Conservation (phyloP, 1,284 basidiomycete genomes). For the Mycosarcoma mackinlayi region DNA sequence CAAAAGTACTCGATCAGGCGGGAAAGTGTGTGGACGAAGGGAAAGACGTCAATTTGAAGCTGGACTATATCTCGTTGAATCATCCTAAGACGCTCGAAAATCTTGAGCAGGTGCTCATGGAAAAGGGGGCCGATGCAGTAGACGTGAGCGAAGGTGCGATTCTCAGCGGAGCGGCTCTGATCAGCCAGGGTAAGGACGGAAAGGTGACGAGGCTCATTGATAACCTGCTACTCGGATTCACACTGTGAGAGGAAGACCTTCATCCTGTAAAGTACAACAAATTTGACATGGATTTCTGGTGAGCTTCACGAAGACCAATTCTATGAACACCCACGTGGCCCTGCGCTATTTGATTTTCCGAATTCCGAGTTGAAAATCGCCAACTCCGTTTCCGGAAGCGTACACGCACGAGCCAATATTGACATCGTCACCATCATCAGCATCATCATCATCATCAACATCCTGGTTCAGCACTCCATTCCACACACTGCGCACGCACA, state of each 20-base stretch:
- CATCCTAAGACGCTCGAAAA: constrained; percentile 77
- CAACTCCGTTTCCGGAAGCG: constrained; percentile 3
- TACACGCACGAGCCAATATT: too few species aligned
- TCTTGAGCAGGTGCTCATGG: constrained; percentile 69
- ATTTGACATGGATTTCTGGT: too few species aligned
- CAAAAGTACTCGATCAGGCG: constrained; percentile 28
- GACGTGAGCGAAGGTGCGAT: constrained; percentile 74
- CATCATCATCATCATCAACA: too few species aligned
- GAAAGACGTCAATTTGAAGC: constrained; percentile 70
- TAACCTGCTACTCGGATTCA: constrained; percentile 81
- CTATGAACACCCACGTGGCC: constrained; percentile 11
- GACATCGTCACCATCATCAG: too few species aligned
- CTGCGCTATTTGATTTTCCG: constrained; percentile 11
- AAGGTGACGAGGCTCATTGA: constrained; percentile 91
- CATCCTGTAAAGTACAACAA: too few species aligned
- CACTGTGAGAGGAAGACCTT: constrained; percentile 16
- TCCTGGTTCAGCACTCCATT: neutral
- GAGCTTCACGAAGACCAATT: too few species aligned
- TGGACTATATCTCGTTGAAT: constrained; percentile 92
- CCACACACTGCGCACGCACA: neutral
- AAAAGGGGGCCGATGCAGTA: constrained; percentile 56
- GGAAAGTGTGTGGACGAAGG: constrained; percentile 11
- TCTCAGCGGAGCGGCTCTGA: constrained; percentile 87
- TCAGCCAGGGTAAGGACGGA: constrained; percentile 69
- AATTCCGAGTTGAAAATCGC: constrained; percentile 4